These are phyloP conservation scores for Aspergillus glaucus DNA, from an alignment of 2,329 filamentous ascomycete genomes.

Conservation along the genomic window DNA sequence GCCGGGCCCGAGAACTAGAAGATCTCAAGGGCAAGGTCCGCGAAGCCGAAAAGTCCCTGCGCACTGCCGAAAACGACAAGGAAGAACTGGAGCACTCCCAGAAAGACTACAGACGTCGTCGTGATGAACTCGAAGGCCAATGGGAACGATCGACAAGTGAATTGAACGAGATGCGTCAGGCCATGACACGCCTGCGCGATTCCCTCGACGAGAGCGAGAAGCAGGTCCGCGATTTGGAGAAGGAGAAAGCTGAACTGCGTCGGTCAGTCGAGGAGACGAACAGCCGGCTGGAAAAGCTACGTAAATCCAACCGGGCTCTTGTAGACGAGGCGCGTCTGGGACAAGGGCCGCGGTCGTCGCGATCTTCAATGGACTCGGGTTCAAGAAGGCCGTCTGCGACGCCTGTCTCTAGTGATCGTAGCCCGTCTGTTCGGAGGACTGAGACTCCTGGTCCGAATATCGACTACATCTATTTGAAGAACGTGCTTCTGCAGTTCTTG, in stretches of 20 bases:
- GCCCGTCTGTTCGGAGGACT: constrained; percentile 25
- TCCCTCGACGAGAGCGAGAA: constrained; percentile 82
- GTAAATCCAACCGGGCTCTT: constrained; percentile 59
- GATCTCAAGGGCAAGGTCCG: constrained; percentile 73
- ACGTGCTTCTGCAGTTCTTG: constrained; percentile 60
- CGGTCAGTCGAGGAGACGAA: constrained; percentile 72
- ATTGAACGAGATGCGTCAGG: constrained; percentile 65
- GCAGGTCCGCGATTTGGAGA: constrained; percentile 76
- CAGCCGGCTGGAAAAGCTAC: constrained; percentile 69
- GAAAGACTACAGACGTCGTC: constrained; percentile 65
- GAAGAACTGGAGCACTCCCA: constrained; percentile 70
- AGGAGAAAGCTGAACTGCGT: constrained; percentile 69
- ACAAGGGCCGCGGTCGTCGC: constrained; percentile 46
- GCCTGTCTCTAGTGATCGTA: constrained; percentile 35
- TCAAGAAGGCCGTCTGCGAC: constrained; percentile 41
- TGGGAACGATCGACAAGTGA: constrained; percentile 66
- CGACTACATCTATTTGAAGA: constrained; percentile 61
- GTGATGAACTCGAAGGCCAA: constrained; percentile 68
- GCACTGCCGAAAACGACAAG: constrained; percentile 64
- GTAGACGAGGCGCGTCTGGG: constrained; percentile 52
- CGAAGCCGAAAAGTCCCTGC: constrained; percentile 73
- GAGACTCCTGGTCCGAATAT: constrained; percentile 37
- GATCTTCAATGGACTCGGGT: constrained; percentile 55
- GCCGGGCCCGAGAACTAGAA: constrained; percentile 75
- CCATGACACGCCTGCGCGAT: constrained; percentile 70